Evolutionary conservation across 2,329 filamentous ascomycete species (phyloP).

Genomic region (Clonostachys chloroleuca): DNA sequence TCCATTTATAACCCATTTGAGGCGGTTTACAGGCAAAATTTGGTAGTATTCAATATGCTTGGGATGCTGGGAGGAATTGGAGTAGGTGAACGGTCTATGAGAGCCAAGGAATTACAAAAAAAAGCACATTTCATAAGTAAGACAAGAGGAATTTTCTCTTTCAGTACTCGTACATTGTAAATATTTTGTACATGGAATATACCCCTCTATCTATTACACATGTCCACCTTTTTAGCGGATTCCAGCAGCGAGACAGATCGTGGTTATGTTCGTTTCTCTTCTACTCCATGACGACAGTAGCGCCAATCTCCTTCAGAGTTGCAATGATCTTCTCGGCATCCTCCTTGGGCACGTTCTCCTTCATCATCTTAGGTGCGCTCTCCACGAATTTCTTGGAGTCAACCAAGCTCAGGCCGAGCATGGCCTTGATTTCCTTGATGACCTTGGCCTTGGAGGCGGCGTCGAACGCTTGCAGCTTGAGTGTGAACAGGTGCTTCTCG

Average conservation of each 20-base stretch:
- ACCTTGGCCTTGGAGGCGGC: conserved; percentile 91
- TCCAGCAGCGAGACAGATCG: neutral
- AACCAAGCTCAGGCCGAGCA: conserved; percentile 92
- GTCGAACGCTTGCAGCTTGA: conserved; percentile 92
- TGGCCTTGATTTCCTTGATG: conserved; percentile 98
- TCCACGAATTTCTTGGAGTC: conserved; percentile 99
- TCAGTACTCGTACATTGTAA: neutral
- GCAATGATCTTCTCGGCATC: conserved; percentile 98
- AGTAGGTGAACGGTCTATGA: neutral
- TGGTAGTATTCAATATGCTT: no score
- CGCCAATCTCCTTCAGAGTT: conserved; percentile 88
- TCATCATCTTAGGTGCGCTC: conserved; percentile 96
- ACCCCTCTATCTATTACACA: conserved; percentile 4
- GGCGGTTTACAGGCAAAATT: no score
- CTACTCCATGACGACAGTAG: conserved; percentile 87
- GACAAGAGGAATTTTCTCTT: no score
- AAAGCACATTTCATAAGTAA: no score
- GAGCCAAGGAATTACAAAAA: neutral
- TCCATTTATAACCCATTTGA: no score
- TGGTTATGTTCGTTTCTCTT: conserved; percentile 6
- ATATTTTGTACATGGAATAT: conserved; percentile 9
- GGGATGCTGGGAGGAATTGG: no score
- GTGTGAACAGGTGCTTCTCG: conserved; percentile 95
- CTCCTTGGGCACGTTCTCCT: conserved; percentile 98
- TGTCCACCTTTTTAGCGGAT: neutral